These are phyloP conservation scores for Gossypium turneri DNA, from an alignment of 345 rosid genomes.

Conservation along the genomic window DNA sequence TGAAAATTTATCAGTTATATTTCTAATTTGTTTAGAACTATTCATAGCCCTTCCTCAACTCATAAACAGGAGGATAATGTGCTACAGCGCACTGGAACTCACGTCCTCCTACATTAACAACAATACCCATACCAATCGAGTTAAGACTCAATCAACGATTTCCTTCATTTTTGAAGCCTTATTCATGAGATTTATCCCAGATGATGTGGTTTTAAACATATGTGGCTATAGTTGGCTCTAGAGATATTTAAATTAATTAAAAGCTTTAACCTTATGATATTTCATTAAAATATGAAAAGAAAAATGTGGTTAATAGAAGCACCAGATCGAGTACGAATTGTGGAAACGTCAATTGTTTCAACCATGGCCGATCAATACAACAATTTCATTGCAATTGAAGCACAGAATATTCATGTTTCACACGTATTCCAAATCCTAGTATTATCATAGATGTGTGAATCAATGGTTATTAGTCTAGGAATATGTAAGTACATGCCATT, in stretches of 20 bases:
- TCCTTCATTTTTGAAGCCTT: not conserved
- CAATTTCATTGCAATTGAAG: not conserved
- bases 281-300: not conserved
- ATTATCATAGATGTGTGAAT: not conserved
- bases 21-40: not conserved
- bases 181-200: not conserved
- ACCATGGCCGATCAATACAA: not conserved
- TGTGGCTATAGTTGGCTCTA: not conserved
- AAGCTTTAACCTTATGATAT: not conserved
- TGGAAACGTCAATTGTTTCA: constrained; percentile 8
- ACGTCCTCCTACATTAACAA: too few species aligned
- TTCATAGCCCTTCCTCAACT: accelerated
- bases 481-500: too few species aligned
- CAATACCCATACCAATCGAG: not conserved
- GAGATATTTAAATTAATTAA: not conserved
- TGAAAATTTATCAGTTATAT: not conserved
- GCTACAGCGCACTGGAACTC: too few species aligned
- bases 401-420: not conserved
- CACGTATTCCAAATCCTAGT: not conserved
- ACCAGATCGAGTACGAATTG: not conserved
- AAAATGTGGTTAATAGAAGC: not conserved
- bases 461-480: not conserved
- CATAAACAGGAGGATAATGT: too few species aligned
- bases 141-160: not conserved
- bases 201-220: not conserved